Percentiles rank a stretch among this genome's conserved stretches.
phyloP scores from a whole-genome alignment of 2,329 filamentous ascomycete genomes.

The Monilinia polystroma region DNA sequence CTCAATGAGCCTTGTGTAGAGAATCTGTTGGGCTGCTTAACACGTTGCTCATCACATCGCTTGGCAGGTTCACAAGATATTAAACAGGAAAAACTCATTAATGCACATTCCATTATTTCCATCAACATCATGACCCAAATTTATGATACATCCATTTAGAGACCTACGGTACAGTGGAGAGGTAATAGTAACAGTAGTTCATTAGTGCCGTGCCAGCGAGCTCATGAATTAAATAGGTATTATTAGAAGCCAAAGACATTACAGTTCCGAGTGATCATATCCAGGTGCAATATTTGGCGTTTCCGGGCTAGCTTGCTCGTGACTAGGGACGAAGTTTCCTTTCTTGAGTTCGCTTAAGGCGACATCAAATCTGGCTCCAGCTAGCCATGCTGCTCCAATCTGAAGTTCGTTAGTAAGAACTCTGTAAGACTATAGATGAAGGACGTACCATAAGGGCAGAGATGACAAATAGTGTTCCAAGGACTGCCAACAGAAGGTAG shows the following conservation, averaged over 20 bases:
- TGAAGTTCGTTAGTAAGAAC: constrained; percentile 43
- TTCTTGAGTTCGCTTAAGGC: constrained; percentile 56
- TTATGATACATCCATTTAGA: constrained; percentile 10
- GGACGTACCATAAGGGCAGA: constrained; percentile 72
- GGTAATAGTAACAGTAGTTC: constrained; percentile 13
- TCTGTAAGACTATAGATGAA: constrained; percentile 26
- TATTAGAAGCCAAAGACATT: constrained; percentile 9
- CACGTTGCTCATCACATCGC: background rate
- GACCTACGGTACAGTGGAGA: constrained; percentile 22
- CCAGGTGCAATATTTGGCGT: constrained; percentile 35
- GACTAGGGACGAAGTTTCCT: constrained; percentile 43
- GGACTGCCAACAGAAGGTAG: constrained; percentile 65
- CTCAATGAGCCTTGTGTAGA: no score
- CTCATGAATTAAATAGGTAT: constrained; percentile 1
- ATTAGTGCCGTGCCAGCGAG: background rate
- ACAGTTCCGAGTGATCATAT: constrained; percentile 37
- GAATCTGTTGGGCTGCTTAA: no score
- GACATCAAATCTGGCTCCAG: constrained; percentile 81
- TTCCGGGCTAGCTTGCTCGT: constrained; percentile 28
- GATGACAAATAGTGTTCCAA: constrained; percentile 68
- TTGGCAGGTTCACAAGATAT: background rate
- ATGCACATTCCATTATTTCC: constrained; percentile 15
- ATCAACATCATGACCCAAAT: constrained; percentile 7
- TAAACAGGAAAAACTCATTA: background rate
- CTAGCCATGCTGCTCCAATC: constrained; percentile 74